Evolutionary conservation across 1,284 basidiomycete genomes (phyloP).

Genomic region (Fomitopsis palustris): DNA sequence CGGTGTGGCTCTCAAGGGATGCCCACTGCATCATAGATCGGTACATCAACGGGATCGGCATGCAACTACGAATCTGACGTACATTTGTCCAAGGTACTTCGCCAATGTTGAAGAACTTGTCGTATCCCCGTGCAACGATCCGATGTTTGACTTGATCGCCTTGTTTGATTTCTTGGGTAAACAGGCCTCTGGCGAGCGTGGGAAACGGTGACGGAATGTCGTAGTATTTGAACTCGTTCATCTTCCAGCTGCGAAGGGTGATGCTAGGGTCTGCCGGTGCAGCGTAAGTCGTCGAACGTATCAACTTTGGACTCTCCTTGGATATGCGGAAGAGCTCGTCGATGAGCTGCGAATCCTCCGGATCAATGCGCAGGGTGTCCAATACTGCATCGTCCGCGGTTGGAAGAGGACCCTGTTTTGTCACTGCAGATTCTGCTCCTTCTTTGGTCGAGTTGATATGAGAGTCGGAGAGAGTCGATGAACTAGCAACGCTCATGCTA

Average conservation of each 20-base stretch:
- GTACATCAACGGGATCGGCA: neutral
- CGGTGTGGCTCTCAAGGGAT: slow-evolving; percentile 68
- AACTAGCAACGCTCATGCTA: too few relatives aligned
- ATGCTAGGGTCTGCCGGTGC: slow-evolving; percentile 53
- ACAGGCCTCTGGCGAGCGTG: slow-evolving; percentile 86
- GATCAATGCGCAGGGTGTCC: neutral
- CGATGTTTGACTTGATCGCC: slow-evolving; percentile 41
- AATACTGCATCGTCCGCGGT: neutral
- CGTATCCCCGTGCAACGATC: slow-evolving; percentile 91
- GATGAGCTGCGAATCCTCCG: slow-evolving; percentile 59
- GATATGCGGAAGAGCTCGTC: slow-evolving; percentile 46
- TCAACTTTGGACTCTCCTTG: slow-evolving; percentile 52
- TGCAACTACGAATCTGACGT: slow-evolving; percentile 24
- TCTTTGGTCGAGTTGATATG: neutral
- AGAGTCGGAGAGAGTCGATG: neutral
- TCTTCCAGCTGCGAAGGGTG: slow-evolving; percentile 83
- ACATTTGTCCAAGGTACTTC: slow-evolving; percentile 95
- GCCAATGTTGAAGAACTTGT: slow-evolving; percentile 99
- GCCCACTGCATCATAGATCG: slow-evolving; percentile 61
- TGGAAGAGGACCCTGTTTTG: neutral
- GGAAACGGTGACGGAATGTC: slow-evolving; percentile 87
- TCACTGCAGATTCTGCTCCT: neutral
- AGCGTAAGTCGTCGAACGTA: slow-evolving; percentile 50
- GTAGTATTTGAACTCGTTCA: slow-evolving; percentile 94
- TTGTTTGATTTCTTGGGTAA: slow-evolving; percentile 52